Evolutionary conservation across 257 asterid genomes (phyloP).

Genomic region (Buddleja alternifolia): DNA sequence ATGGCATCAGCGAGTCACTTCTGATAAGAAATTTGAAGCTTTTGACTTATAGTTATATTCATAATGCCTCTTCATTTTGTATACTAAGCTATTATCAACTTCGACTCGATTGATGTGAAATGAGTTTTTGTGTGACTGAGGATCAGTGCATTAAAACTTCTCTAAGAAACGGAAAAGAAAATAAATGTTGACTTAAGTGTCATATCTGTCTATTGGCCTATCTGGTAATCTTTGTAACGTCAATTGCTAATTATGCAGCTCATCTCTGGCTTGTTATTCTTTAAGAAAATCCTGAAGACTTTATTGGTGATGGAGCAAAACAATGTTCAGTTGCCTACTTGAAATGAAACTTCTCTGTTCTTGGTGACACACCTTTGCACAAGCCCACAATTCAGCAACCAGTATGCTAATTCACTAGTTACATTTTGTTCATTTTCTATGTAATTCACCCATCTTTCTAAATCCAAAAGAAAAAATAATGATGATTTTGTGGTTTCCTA

Average conservation of each 20-base stretch:
- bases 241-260: background rate
- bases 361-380: no score
- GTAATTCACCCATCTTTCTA: background rate
- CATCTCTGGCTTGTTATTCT: slow-evolving; percentile 7
- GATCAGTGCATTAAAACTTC: no score
- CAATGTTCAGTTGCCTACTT: background rate
- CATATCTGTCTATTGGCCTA: no score
- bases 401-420: slow-evolving; percentile 13
- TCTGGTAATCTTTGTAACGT: slow-evolving; percentile 7
- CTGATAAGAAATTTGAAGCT: background rate
- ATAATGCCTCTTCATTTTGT: background rate
- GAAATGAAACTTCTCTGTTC: background rate
- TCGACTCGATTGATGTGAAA: background rate
- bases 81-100: background rate
- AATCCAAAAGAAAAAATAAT: background rate
- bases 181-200: no score
- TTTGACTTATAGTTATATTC: no score
- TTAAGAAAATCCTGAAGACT: background rate
- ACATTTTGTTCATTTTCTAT: background rate
- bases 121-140: background rate
- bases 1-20: background rate
- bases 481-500: slow-evolving; percentile 17
- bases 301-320: slow-evolving; percentile 1
- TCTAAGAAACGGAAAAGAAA: no score
- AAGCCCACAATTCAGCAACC: background rate